Evolutionary conservation across 2,329 filamentous ascomycete species (phyloP).

Genomic region (Trichoderma cornu-damae): DNA sequence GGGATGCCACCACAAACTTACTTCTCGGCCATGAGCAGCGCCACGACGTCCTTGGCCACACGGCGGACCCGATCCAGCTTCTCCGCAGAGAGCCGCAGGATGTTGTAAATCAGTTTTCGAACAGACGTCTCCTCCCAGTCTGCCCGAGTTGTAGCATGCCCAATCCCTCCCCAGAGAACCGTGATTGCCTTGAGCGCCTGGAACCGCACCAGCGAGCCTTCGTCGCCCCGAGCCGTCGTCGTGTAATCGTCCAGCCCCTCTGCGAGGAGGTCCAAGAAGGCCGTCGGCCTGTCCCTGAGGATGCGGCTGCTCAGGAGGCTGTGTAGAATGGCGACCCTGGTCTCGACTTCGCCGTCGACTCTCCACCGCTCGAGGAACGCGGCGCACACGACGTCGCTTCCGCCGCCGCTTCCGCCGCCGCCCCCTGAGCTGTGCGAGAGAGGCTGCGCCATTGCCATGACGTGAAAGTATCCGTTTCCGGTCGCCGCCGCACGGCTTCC

Average conservation of each 20-base stretch:
- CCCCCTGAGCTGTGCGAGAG: constrained; percentile 27
- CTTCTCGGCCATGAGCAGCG: constrained; percentile 42
- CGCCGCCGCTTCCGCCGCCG: constrained; percentile 23
- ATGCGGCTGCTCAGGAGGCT: constrained; percentile 47
- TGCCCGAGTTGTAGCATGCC: constrained; percentile 1
- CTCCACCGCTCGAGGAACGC: constrained; percentile 51
- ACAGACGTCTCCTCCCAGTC: constrained; percentile 32
- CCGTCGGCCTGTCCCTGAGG: constrained; percentile 36
- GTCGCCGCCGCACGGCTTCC: constrained; percentile 34
- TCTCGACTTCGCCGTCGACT: constrained; percentile 46
- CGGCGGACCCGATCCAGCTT: constrained; percentile 83
- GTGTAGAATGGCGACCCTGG: constrained; percentile 50
- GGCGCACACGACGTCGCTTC: constrained; percentile 36
- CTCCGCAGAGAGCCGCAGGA: constrained; percentile 71
- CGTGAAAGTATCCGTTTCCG: constrained; percentile 49
- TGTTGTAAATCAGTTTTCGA: constrained; percentile 42
- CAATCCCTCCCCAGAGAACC: constrained; percentile 49
- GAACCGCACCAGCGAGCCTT: constrained; percentile 79
- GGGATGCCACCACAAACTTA: constrained; percentile 35
- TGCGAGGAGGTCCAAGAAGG: constrained; percentile 44
- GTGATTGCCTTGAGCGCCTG: constrained; percentile 74
- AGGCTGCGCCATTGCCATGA: constrained; percentile 47
- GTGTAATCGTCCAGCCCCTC: constrained; percentile 82
- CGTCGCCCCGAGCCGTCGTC: constrained; percentile 79
- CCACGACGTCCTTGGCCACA: constrained; percentile 54